Conservation (phyloP, 106 monocot species). For the Allium fistulosum region DNA sequence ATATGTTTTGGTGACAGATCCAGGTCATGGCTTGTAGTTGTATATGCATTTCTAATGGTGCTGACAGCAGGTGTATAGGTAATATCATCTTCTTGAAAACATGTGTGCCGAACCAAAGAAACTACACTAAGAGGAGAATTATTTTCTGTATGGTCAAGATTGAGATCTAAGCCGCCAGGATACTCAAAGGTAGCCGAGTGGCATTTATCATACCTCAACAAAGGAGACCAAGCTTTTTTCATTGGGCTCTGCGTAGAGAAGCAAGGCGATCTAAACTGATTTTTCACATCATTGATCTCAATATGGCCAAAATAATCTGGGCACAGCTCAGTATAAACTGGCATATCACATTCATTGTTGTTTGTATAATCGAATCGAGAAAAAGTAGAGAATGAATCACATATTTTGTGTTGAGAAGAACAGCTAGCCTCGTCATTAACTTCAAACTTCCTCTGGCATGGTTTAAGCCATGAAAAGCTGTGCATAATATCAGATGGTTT, state of each 20-base stretch:
- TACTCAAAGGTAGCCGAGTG: conserved; percentile 9
- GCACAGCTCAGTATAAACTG: background rate
- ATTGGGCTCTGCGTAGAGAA: conserved; percentile 1
- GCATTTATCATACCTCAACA: conserved; percentile 13
- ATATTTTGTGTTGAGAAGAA: background rate
- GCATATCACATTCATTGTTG: background rate
- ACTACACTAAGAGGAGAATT: conserved; percentile 8
- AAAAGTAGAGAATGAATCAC: conserved; percentile 9
- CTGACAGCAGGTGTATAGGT: conserved; percentile 3
- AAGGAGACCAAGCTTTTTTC: conserved; percentile 5
- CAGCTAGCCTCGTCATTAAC: conserved; percentile 5
- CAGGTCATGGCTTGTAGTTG: background rate
- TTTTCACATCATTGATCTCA: conserved; percentile 1
- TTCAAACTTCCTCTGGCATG: conserved; percentile 10
- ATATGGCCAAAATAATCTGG: conserved; percentile 4
- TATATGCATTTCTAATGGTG: conserved; percentile 23
- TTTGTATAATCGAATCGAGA: conserved; percentile 14
- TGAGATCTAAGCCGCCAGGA: conserved; percentile 2
- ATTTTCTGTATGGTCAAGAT: conserved; percentile 11
- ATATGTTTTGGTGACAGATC: conserved; percentile 13
- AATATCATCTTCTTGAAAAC: conserved; percentile 9
- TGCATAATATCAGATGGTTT: conserved; percentile 8
- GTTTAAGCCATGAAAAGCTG: conserved; percentile 16
- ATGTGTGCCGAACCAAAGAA: background rate
- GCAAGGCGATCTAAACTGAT: conserved; percentile 14